A percentile compares a stretch with the other conserved stretches of the same genome.
Evolutionary conservation across 306 rosid genomes (phyloP).

Genomic region (Casuarina equisetifolia): DNA sequence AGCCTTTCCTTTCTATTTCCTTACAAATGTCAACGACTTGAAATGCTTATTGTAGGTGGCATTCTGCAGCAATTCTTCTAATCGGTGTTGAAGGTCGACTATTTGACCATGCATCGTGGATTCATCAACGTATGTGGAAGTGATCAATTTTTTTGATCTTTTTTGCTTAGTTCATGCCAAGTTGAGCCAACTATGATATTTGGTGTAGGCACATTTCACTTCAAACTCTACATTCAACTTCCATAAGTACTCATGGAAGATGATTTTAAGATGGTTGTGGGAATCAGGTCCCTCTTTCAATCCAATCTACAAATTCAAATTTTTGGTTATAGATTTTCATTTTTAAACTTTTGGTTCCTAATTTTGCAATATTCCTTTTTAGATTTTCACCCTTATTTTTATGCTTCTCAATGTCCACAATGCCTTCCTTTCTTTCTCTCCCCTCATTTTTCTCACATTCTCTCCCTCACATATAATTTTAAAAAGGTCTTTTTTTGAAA

Average conservation of each 20-base stretch:
- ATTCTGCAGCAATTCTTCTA: slow-evolving; percentile 61
- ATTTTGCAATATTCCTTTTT: slow-evolving; percentile 55
- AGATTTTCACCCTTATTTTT: slow-evolving; percentile 57
- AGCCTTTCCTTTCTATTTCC: background rate
- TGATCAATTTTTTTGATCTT: background rate
- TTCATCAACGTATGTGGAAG: slow-evolving; percentile 54
- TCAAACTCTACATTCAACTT: slow-evolving; percentile 64
- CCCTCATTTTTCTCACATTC: background rate
- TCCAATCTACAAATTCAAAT: too few species aligned
- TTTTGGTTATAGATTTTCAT: background rate
- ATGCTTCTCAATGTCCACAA: slow-evolving; percentile 58
- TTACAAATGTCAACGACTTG: background rate
- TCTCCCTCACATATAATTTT: background rate
- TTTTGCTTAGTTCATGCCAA: too few species aligned
- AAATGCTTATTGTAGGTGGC: slow-evolving; percentile 39
- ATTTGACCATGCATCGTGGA: slow-evolving; percentile 66
- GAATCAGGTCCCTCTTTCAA: slow-evolving; percentile 47
- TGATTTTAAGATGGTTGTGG: slow-evolving; percentile 70
- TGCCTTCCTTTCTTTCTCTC: slow-evolving; percentile 15
- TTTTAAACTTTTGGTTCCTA: background rate
- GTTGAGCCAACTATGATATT: background rate
- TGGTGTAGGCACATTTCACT: slow-evolving; percentile 63
- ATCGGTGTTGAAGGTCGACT: slow-evolving; percentile 69
- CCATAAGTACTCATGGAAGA: slow-evolving; percentile 77
- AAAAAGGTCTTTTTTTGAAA: too few species aligned